Conservation (phyloP, 1,284 basidiomycete species). For the Malassezia nana region DNA sequence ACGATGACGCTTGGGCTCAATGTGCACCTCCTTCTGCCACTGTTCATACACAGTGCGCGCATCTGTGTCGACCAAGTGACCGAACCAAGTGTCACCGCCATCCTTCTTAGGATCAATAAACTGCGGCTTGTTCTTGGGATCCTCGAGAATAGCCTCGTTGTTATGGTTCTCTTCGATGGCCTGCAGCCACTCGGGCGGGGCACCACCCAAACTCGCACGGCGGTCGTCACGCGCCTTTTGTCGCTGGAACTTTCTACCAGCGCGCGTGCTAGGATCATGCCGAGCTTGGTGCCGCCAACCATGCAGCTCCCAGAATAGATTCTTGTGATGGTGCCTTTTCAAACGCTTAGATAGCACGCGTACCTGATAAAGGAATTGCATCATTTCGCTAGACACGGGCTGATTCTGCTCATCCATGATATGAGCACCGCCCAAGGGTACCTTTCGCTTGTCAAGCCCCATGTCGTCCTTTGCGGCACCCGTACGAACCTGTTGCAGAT, state of each 20-base stretch:
- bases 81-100: constrained; percentile 1
- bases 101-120: constrained; percentile 11
- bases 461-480: neutral
- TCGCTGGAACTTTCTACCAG: constrained; percentile 3
- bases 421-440: neutral
- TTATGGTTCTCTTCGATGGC: neutral
- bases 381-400: neutral
- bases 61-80: constrained; percentile 12
- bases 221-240: neutral
- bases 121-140: neutral
- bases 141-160: neutral
- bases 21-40: neutral
- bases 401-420: neutral
- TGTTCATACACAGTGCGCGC: neutral
- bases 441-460: neutral
- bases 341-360: neutral
- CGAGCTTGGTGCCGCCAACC: constrained; percentile 13
- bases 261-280: constrained; percentile 1
- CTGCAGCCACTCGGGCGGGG: no score
- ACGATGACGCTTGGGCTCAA: neutral
- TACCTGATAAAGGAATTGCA: neutral
- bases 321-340: neutral
- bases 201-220: neutral
- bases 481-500: neutral
- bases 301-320: constrained; percentile 14